phyloP scores from a whole-genome alignment of 345 rosid genomes.

The Eucalyptus regnans region DNA sequence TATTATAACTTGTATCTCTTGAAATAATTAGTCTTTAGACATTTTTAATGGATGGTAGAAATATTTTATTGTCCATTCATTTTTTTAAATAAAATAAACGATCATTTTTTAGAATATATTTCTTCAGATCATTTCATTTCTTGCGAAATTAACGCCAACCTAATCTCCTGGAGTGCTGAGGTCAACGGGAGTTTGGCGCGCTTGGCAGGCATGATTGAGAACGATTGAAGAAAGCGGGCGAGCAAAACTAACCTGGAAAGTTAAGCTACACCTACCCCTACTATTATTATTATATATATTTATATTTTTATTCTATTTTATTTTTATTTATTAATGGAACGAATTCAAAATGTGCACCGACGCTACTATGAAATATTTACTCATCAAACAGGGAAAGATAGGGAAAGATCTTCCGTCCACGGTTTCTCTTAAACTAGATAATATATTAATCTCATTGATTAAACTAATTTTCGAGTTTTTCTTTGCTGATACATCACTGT shows the following conservation, averaged over 20 bases:
- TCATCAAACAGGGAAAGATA: not conserved
- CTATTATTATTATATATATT: not conserved
- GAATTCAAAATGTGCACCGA: not conserved
- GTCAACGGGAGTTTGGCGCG: not conserved
- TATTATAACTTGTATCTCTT: accelerated
- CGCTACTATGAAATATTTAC: not conserved
- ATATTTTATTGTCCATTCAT: accelerated
- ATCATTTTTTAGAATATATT: too few species aligned
- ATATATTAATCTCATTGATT: not conserved
- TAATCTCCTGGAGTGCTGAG: not conserved
- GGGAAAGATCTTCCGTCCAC: not conserved
- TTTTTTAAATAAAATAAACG: too few species aligned
- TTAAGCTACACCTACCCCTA: not conserved
- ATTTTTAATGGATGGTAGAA: too few species aligned
- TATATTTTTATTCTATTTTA: not conserved
- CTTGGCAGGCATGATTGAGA: not conserved
- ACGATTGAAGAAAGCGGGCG: not conserved
- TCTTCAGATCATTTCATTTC: too few species aligned
- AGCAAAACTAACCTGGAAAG: not conserved
- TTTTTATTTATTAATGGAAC: not conserved
- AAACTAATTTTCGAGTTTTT: not conserved
- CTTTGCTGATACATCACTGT: not conserved
- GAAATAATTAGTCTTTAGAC: not conserved
- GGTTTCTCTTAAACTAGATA: not conserved
- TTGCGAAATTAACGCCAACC: too few species aligned